Percentiles rank a stretch among this genome's conserved stretches.
Evolutionary conservation across 345 rosid species (phyloP).

Genomic region (Clarkia xantiana): DNA sequence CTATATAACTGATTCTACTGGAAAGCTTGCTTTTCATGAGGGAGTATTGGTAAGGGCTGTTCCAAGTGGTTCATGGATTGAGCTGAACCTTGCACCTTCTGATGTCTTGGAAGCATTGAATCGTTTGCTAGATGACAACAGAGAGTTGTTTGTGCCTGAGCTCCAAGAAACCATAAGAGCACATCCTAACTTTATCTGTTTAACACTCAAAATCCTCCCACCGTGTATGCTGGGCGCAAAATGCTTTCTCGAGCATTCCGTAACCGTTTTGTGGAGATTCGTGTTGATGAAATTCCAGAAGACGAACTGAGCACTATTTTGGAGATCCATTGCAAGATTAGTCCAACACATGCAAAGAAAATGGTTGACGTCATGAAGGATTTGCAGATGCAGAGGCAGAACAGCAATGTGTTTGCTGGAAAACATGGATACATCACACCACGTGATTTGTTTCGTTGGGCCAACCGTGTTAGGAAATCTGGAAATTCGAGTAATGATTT

Average conservation of each 20-base stretch:
- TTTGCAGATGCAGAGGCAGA: slow-evolving; percentile 78
- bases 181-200: slow-evolving; percentile 90
- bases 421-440: slow-evolving; percentile 98
- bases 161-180: slow-evolving; percentile 55
- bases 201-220: slow-evolving; percentile 95
- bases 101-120: slow-evolving; percentile 93
- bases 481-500: slow-evolving; percentile 22
- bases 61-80: slow-evolving; percentile 81
- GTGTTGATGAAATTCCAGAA: slow-evolving; percentile 92
- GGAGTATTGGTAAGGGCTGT: slow-evolving; percentile 94
- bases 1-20: slow-evolving; percentile 60
- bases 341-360: slow-evolving; percentile 55
- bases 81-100: slow-evolving; percentile 91
- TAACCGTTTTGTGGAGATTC: slow-evolving; percentile 94
- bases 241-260: slow-evolving; percentile 96
- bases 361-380: slow-evolving; percentile 95
- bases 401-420: slow-evolving; percentile 93
- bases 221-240: slow-evolving; percentile 89
- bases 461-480: slow-evolving; percentile 56
- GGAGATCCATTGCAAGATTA: slow-evolving; percentile 49
- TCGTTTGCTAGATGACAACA: slow-evolving; percentile 84
- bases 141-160: slow-evolving; percentile 93
- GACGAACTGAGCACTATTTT: slow-evolving; percentile 64
- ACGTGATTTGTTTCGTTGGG: slow-evolving; percentile 95
- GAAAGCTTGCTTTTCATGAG: slow-evolving; percentile 85